These are phyloP conservation scores for Phialocephala subalpina DNA, from an alignment of 2,329 filamentous ascomycete genomes.

Conservation along the genomic window DNA sequence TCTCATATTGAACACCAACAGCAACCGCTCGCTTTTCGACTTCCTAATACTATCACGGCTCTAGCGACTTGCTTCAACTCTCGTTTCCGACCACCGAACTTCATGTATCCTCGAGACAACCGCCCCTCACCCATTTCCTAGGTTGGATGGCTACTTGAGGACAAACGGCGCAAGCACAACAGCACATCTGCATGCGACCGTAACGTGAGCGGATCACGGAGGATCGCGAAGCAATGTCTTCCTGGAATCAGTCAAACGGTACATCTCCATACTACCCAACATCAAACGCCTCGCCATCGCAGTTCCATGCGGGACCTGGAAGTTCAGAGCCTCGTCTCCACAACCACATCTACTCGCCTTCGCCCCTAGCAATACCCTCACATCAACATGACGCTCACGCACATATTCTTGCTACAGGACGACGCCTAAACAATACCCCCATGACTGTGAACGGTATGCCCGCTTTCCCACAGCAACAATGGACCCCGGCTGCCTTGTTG, in stretches of 20 bases:
- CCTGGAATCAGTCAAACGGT: slow-evolving; percentile 47
- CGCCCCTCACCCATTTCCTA: slow-evolving; percentile 25
- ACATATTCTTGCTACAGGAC: slow-evolving; percentile 36
- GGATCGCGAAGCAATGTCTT: slow-evolving; percentile 44
- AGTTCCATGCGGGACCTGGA: slow-evolving; percentile 19
- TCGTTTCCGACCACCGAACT: neutral
- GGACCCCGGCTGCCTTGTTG: slow-evolving; percentile 52
- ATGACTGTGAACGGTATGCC: slow-evolving; percentile 32
- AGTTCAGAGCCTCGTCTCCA: slow-evolving; percentile 32
- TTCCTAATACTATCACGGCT: neutral
- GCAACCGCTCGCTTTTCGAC: neutral
- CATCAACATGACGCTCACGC: slow-evolving; percentile 38
- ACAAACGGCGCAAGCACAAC: slow-evolving; percentile 28
- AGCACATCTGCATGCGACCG: slow-evolving; percentile 40
- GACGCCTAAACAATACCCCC: slow-evolving; percentile 38
- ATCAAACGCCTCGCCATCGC: slow-evolving; percentile 18
- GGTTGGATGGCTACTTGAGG: slow-evolving; percentile 27
- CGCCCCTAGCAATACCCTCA: neutral
- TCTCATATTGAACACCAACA: slow-evolving; percentile 13
- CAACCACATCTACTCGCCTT: slow-evolving; percentile 6
- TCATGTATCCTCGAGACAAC: slow-evolving; percentile 21
- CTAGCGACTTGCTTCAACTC: neutral
- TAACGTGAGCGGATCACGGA: slow-evolving; percentile 25
- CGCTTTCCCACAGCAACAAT: slow-evolving; percentile 36
- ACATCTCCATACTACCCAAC: slow-evolving; percentile 30